phyloP scores from a whole-genome alignment of 352 stramenopile species.

The Salisapilia sapeloensis region DNA sequence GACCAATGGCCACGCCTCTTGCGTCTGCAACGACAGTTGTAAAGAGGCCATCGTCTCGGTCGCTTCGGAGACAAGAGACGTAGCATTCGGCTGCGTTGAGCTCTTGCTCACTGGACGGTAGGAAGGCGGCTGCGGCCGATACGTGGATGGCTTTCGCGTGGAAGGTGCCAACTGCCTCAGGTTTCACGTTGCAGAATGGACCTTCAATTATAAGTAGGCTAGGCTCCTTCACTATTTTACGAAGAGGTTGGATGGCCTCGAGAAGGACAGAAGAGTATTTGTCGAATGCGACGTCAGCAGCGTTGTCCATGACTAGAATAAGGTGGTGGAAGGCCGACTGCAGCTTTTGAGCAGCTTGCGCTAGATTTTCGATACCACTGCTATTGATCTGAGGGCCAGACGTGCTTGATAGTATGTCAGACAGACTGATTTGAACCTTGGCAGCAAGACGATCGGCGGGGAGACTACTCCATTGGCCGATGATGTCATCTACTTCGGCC shows the following conservation, averaged over 20 bases:
- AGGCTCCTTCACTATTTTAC: background rate
- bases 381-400: no score
- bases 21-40: conserved; percentile 90
- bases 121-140: no score
- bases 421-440: background rate
- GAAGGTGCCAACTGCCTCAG: no score
- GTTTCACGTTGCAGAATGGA: background rate
- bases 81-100: conserved; percentile 23
- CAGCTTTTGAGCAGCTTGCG: no score
- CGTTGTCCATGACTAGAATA: no score
- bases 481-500: conserved; percentile 7
- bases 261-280: background rate
- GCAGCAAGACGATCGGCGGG: background rate
- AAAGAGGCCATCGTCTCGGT: conserved; percentile 83
- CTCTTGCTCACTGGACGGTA: no score
- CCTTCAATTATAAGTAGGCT: background rate
- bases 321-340: no score
- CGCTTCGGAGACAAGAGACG: conserved; percentile 69
- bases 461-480: background rate
- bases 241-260: background rate
- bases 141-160: no score
- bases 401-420: no score
- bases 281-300: no score
- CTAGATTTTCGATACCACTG: no score
- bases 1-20: conserved; percentile 71